Evolutionary conservation across 495 filamentous ascomycete genomes (phyloP).

Genomic region (Penicillium manginii): DNA sequence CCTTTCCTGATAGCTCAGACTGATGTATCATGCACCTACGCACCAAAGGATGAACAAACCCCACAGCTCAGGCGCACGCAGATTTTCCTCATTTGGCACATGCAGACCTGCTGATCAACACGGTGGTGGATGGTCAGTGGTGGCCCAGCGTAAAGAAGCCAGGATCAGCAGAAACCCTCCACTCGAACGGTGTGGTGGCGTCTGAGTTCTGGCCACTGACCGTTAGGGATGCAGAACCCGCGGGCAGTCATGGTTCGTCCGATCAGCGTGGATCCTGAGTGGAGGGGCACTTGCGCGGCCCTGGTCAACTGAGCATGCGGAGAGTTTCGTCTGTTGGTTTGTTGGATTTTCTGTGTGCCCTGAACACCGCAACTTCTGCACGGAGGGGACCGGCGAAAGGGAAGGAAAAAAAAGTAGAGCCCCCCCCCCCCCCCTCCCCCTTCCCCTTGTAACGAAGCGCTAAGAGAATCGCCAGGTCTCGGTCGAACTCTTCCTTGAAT

Average conservation of each 20-base stretch:
- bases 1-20: slow-evolving; percentile 7
- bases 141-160: slow-evolving; percentile 2
- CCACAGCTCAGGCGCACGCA: background rate
- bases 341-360: background rate
- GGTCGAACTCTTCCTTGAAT: background rate
- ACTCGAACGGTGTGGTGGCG: slow-evolving; percentile 19
- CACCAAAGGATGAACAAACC: slow-evolving; percentile 1
- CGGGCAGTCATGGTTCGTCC: slow-evolving; percentile 14
- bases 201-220: slow-evolving; percentile 20
- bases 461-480: background rate
- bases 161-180: slow-evolving; percentile 16
- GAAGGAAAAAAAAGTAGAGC: background rate
- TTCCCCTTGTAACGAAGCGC: background rate
- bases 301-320: slow-evolving; percentile 6
- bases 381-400: background rate
- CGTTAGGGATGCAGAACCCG: slow-evolving; percentile 14
- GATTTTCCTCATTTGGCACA: slow-evolving; percentile 6
- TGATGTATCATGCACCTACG: slow-evolving; percentile 2
- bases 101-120: slow-evolving; percentile 1
- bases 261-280: slow-evolving; percentile 19
- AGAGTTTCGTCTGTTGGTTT: slow-evolving; percentile 4
- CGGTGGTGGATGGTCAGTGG: slow-evolving; percentile 8
- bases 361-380: slow-evolving; percentile 8
- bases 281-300: slow-evolving; percentile 22
- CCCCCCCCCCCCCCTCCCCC: background rate